A percentile compares a stretch with the other conserved stretches of the same genome.
phyloP scores from a whole-genome alignment of 192 early-diverging fungal species.

The Backusella psychrophila region DNA sequence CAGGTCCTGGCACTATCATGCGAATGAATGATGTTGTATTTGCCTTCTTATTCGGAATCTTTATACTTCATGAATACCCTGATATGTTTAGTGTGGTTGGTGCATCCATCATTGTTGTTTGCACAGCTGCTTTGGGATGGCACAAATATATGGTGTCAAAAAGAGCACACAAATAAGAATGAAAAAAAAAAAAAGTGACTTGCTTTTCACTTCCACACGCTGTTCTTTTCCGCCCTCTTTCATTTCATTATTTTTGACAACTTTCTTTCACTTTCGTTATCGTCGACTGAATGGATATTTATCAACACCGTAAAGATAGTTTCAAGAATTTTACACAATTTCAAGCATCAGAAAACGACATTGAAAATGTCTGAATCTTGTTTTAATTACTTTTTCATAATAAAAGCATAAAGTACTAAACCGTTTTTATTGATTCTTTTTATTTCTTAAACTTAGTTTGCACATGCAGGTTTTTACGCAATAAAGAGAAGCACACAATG shows the following conservation, averaged over 20 bases:
- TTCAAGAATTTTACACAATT: not conserved
- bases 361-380: not conserved
- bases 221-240: not conserved
- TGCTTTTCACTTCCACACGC: not conserved
- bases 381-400: not conserved
- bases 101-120: slow-evolving; percentile 58
- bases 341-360: not conserved
- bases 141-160: slow-evolving; percentile 51
- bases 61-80: slow-evolving; percentile 67
- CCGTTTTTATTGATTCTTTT: not conserved
- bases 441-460: slow-evolving; percentile 12
- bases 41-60: slow-evolving; percentile 71
- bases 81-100: slow-evolving; percentile 53
- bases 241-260: no score
- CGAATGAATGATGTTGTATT: slow-evolving; percentile 81
- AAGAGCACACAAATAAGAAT: not conserved
- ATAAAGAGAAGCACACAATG: not conserved
- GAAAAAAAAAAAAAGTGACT: not conserved
- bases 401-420: not conserved
- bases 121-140: slow-evolving; percentile 60
- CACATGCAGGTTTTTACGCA: slow-evolving; percentile 23
- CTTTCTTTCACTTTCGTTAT: not conserved
- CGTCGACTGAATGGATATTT: not conserved
- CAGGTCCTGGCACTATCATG: slow-evolving; percentile 75
- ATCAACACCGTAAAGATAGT: not conserved